Conservation (phyloP, 2,329 filamentous ascomycete genomes). For the Scedosporium boydii region DNA sequence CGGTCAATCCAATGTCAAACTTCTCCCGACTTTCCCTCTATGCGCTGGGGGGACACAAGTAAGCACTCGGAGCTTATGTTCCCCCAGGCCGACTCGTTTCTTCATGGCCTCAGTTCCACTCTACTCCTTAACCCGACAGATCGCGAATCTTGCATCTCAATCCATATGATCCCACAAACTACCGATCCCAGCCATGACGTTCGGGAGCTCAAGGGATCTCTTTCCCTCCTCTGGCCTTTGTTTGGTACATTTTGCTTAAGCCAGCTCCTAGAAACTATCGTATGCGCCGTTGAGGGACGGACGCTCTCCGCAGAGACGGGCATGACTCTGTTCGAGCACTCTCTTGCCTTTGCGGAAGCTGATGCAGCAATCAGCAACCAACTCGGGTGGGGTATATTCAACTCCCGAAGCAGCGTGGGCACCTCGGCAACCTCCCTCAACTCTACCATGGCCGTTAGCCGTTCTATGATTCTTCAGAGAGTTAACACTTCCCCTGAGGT, state of each 20-base stretch:
- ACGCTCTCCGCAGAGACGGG: conserved; percentile 76
- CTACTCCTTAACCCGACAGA: conserved; percentile 69
- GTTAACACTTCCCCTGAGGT: conserved; percentile 89
- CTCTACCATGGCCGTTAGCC: conserved; percentile 38
- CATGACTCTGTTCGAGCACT: conserved; percentile 95
- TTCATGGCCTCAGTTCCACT: conserved; percentile 63
- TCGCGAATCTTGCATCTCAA: conserved; percentile 61
- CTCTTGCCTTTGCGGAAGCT: conserved; percentile 88
- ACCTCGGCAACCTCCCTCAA: conserved; percentile 11
- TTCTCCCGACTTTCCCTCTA: conserved; percentile 56
- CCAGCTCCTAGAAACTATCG: conserved; percentile 82
- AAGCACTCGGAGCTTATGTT: conserved; percentile 62
- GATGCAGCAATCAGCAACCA: conserved; percentile 79
- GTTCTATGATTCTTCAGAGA: conserved; percentile 61
- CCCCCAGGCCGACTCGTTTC: conserved; percentile 55
- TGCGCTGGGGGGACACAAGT: conserved; percentile 60
- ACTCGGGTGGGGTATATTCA: conserved; percentile 54
- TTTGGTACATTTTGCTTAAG: conserved; percentile 63
- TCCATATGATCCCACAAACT: conserved; percentile 49
- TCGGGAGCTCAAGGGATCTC: conserved; percentile 63
- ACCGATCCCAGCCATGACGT: conserved; percentile 38
- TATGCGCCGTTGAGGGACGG: conserved; percentile 78
- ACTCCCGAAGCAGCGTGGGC: conserved; percentile 5
- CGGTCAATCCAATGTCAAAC: conserved; percentile 91
- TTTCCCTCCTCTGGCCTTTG: conserved; percentile 66